phyloP scores from a whole-genome alignment of 75 land plant genomes.

The Selaginella moellendorffii region DNA sequence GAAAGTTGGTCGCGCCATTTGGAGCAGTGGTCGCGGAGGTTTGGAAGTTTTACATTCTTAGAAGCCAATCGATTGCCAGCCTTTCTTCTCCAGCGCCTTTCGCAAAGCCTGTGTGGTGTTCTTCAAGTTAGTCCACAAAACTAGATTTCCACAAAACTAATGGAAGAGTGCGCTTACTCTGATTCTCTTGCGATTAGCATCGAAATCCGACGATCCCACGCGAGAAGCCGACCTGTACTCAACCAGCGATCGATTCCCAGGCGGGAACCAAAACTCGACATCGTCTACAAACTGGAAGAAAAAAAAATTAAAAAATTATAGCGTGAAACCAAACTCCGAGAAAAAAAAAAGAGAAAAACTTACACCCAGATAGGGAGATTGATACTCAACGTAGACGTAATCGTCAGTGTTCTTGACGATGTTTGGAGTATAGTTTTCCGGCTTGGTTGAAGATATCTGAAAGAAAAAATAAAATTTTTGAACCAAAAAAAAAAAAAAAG shows the following conservation, averaged over 20 bases:
- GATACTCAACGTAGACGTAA: constrained; percentile 74
- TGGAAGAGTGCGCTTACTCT: too few species aligned
- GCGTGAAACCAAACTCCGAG: too few species aligned
- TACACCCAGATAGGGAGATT: constrained; percentile 76
- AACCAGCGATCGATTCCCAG: constrained; percentile 62
- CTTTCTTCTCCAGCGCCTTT: constrained; percentile 56
- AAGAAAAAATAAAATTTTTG: background rate
- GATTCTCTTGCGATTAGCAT: constrained; percentile 68
- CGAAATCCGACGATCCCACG: constrained; percentile 50
- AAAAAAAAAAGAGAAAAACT: background rate
- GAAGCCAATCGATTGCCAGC: constrained; percentile 53
- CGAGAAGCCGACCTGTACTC: constrained; percentile 91
- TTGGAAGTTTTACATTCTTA: too few species aligned
- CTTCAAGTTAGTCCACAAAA: too few species aligned
- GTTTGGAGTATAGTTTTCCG: constrained; percentile 60
- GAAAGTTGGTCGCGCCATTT: too few species aligned
- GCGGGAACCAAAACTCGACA: constrained; percentile 96
- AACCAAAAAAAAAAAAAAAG: background rate
- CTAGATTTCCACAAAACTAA: too few species aligned
- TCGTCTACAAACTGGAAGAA: constrained; percentile 71
- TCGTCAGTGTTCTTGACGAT: constrained; percentile 65
- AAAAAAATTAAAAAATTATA: too few species aligned
- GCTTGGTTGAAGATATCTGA: constrained; percentile 72
- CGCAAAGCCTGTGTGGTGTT: constrained; percentile 51
- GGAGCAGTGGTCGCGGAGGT: too few species aligned